Evolutionary conservation across 805 yeast genomes (phyloP).

Genomic region (Lachancea waltii): DNA sequence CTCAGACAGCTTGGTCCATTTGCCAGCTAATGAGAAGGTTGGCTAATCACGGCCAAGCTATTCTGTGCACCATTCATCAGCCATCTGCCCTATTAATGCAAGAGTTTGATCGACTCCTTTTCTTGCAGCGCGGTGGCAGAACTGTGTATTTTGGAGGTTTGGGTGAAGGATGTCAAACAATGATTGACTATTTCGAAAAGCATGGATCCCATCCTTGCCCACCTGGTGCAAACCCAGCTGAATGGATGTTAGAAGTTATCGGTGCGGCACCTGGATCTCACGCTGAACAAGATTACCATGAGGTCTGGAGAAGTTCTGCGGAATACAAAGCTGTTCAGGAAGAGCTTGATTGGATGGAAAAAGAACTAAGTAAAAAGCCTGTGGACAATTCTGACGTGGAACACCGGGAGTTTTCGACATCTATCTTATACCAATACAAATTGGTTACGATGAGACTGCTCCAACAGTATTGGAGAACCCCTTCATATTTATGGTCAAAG

Average conservation of each 20-base stretch:
- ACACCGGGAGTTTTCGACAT: slow-evolving; percentile 40
- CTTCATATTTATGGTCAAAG: slow-evolving; percentile 55
- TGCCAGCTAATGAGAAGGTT: slow-evolving; percentile 59
- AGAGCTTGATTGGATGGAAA: slow-evolving; percentile 61
- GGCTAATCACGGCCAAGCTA: slow-evolving; percentile 68
- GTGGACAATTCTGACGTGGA: slow-evolving; percentile 30
- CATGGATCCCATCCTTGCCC: slow-evolving; percentile 67
- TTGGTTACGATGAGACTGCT: slow-evolving; percentile 49
- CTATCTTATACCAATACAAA: slow-evolving; percentile 35
- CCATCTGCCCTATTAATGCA: slow-evolving; percentile 66
- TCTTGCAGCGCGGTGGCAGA: slow-evolving; percentile 68
- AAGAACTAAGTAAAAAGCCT: slow-evolving; percentile 41
- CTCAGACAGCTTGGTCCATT: slow-evolving; percentile 63
- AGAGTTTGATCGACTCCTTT: slow-evolving; percentile 59
- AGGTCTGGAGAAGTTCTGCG: slow-evolving; percentile 68
- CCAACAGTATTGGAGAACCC: slow-evolving; percentile 66
- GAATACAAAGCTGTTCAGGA: slow-evolving; percentile 52
- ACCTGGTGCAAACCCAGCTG: slow-evolving; percentile 69
- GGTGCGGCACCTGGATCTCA: slow-evolving; percentile 81
- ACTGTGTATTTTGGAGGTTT: slow-evolving; percentile 79
- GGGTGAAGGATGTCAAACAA: slow-evolving; percentile 50
- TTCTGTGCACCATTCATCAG: slow-evolving; percentile 71
- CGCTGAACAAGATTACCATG: slow-evolving; percentile 63
- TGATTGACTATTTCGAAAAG: slow-evolving; percentile 59
- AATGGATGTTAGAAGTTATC: slow-evolving; percentile 85